Percentiles rank a stretch among this genome's conserved stretches.
Conservation (phyloP, 228 moss, liverwort and hornwort species). For the Sphagnum magellanicum region DNA sequence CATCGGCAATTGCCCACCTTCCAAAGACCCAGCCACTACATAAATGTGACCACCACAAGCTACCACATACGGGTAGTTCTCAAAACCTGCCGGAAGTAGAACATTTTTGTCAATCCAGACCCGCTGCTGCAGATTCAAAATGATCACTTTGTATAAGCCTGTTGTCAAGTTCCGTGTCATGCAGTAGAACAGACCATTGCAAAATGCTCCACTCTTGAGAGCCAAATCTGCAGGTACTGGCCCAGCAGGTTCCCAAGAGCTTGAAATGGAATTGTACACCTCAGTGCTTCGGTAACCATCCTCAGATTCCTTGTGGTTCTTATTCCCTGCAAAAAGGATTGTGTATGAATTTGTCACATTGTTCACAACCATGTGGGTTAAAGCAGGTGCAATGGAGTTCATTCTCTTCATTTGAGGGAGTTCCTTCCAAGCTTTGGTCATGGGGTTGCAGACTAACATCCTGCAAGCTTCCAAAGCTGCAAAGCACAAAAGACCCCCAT, state of each 20-base stretch:
- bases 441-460: constrained; percentile 35
- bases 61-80: constrained; percentile 23
- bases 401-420: constrained; percentile 10
- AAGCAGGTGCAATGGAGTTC: constrained; percentile 11
- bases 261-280: constrained; percentile 20
- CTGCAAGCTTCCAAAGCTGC: constrained; percentile 23
- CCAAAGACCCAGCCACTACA: constrained; percentile 29
- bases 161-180: constrained; percentile 15
- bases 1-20: constrained; percentile 31
- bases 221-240: constrained; percentile 8
- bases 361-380: constrained; percentile 29
- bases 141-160: constrained; percentile 13
- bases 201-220: constrained; percentile 19
- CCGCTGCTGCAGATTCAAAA: constrained; percentile 9
- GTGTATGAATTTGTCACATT: constrained; percentile 22
- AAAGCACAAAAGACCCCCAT: constrained; percentile 40
- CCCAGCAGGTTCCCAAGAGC: constrained; percentile 15
- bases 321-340: constrained; percentile 30
- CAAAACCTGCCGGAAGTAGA: constrained; percentile 12
- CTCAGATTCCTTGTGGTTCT: constrained; percentile 13
- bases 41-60: constrained; percentile 22
- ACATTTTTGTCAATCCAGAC: constrained; percentile 13
- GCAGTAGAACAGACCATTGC: constrained; percentile 15
- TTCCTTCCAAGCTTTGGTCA: constrained; percentile 32
- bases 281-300: constrained; percentile 13